These are phyloP conservation scores for Ustilago lituana DNA, from an alignment of 1,284 basidiomycete genomes.

Conservation along the genomic window DNA sequence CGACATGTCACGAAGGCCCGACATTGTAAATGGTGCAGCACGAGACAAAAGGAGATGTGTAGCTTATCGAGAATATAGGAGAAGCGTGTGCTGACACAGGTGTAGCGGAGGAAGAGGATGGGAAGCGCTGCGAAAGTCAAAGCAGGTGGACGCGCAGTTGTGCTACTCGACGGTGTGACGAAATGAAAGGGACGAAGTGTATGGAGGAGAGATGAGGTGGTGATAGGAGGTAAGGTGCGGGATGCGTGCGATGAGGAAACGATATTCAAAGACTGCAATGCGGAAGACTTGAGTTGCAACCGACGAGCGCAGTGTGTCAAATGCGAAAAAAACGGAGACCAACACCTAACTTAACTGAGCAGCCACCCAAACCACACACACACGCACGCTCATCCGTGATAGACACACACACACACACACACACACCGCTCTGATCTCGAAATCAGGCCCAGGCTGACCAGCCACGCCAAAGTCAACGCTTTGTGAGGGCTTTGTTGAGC, in stretches of 20 bases:
- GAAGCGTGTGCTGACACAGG: too few species aligned
- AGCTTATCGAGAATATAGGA: neutral
- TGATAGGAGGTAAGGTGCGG: neutral
- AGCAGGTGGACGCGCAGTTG: too few species aligned
- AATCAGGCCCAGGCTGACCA: too few species aligned
- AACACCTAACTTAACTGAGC: slow-evolving; percentile 17
- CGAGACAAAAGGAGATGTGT: neutral
- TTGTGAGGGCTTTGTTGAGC: too few species aligned
- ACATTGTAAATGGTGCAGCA: slow-evolving; percentile 39
- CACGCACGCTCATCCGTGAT: neutral
- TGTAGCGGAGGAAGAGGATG: too few species aligned
- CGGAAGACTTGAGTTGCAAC: slow-evolving; percentile 3
- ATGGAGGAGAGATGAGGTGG: neutral
- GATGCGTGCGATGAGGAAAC: slow-evolving; percentile 7
- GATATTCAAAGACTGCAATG: neutral
- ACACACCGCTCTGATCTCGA: neutral
- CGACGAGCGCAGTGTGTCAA: neutral
- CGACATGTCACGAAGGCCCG: slow-evolving; percentile 57
- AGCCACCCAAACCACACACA: neutral
- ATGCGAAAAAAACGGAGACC: slow-evolving; percentile 33
- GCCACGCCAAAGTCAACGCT: too few species aligned
- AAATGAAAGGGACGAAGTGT: too few species aligned
- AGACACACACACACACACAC: neutral
- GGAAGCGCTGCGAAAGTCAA: too few species aligned
- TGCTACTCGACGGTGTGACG: too few species aligned